Conservation (phyloP, 2,329 filamentous ascomycete species). For the Penicillium sp. region DNA sequence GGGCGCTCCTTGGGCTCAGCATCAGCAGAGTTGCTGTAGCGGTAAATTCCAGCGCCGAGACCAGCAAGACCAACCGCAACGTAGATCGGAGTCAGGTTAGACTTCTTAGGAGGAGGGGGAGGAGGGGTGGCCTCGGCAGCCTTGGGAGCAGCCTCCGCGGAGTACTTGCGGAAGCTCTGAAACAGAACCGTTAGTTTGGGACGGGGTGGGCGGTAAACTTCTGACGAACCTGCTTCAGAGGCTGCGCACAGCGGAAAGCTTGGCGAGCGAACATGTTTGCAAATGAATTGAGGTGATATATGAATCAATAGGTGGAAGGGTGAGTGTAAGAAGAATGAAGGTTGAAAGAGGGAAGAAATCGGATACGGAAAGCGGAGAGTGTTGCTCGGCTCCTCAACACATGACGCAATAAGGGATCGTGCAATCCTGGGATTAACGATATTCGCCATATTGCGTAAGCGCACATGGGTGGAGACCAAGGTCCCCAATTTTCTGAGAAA, state of each 20-base stretch:
- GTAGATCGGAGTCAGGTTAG: conserved; percentile 62
- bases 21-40: conserved; percentile 41
- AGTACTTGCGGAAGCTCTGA: conserved; percentile 70
- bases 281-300: conserved; percentile 10
- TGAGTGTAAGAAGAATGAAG: conserved; percentile 11
- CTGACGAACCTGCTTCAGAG: conserved; percentile 62
- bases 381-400: conserved; percentile 14
- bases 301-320: conserved; percentile 5
- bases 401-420: conserved; percentile 33
- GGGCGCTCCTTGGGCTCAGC: conserved; percentile 38
- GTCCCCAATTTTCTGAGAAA: background rate
- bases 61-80: conserved; percentile 38
- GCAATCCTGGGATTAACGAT: conserved; percentile 4
- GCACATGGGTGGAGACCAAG: background rate
- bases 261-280: conserved; percentile 67
- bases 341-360: conserved; percentile 18
- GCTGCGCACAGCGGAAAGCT: conserved; percentile 63
- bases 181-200: background rate
- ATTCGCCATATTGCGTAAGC: conserved; percentile 7
- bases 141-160: conserved; percentile 54
- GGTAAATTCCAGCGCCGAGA: conserved; percentile 59
- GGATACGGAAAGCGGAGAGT: conserved; percentile 24
- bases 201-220: background rate
- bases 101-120: conserved; percentile 42
- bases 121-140: conserved; percentile 5